Evolutionary conservation across 1,284 basidiomycete species (phyloP).

Genomic region (Fomitiporia mediterranea): DNA sequence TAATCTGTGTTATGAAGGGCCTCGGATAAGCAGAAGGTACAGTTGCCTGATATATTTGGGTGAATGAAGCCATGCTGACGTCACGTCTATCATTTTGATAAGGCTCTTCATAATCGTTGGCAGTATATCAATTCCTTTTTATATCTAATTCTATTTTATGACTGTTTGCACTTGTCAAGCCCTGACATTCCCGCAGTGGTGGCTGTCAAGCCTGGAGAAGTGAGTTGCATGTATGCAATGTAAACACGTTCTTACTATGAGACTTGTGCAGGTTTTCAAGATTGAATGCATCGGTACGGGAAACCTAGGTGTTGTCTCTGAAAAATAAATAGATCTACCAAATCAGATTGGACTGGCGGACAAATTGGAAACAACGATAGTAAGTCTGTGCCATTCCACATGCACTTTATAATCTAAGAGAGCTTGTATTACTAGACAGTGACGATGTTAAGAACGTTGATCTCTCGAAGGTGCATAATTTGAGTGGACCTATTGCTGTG

Average conservation of each 20-base stretch:
- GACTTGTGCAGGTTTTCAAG: constrained; percentile 54
- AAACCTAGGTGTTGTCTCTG: background rate
- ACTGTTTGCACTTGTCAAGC: constrained; percentile 30
- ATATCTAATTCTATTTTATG: background rate
- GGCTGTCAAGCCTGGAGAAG: constrained; percentile 63
- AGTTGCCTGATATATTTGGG: background rate
- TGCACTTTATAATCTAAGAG: background rate
- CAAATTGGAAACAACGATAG: constrained; percentile 75
- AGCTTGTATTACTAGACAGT: constrained; percentile 36
- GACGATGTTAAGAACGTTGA: constrained; percentile 69
- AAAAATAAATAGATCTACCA: background rate
- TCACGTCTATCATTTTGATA: background rate
- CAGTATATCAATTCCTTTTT: background rate
- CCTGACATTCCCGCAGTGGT: constrained; percentile 64
- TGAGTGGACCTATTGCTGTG: constrained; percentile 71
- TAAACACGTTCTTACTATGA: background rate
- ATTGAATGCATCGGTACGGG: constrained; percentile 60
- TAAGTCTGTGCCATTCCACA: constrained; percentile 29
- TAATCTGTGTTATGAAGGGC: constrained; percentile 43
- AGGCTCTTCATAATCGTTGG: constrained; percentile 5
- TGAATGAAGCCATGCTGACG: background rate
- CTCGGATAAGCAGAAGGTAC: constrained; percentile 59
- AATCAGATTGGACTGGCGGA: constrained; percentile 66
- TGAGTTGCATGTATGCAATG: constrained; percentile 23
- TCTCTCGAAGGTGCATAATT: constrained; percentile 63